These are phyloP conservation scores for Nannizziopsis barbatae DNA, from an alignment of 2,329 filamentous ascomycete species.

Conservation along the genomic window DNA sequence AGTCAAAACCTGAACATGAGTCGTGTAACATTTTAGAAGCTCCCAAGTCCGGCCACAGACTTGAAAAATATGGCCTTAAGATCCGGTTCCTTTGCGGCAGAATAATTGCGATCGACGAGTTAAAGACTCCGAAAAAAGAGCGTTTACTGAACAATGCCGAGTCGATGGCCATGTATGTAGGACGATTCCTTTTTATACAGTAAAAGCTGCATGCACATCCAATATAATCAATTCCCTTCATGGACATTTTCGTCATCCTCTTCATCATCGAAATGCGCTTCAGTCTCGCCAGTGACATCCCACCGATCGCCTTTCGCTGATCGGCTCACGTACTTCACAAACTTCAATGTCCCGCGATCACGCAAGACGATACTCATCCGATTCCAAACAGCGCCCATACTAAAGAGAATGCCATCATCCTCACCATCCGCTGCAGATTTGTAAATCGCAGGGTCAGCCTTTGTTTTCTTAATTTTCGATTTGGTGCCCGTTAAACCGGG, in stretches of 20 bases:
- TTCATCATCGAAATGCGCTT: slow-evolving; percentile 51
- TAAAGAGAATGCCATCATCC: slow-evolving; percentile 63
- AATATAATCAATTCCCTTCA: slow-evolving; percentile 12
- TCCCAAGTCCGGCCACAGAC: no score
- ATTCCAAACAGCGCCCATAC: slow-evolving; percentile 68
- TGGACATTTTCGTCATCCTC: slow-evolving; percentile 33
- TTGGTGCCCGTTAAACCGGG: slow-evolving; percentile 28
- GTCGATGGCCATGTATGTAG: neutral
- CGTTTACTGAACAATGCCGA: no score
- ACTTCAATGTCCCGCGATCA: slow-evolving; percentile 75
- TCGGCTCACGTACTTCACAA: slow-evolving; percentile 89
- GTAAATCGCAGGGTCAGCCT: slow-evolving; percentile 73
- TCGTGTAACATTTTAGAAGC: no score
- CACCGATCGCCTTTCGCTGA: slow-evolving; percentile 78
- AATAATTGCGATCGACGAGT: no score
- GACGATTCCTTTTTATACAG: no score
- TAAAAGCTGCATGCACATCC: neutral
- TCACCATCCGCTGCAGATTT: slow-evolving; percentile 53
- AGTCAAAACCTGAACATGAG: no score
- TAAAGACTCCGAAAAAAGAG: no score
- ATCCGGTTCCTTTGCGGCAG: no score
- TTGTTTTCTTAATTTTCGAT: slow-evolving; percentile 24
- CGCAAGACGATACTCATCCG: slow-evolving; percentile 80
- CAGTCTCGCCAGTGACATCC: slow-evolving; percentile 74
- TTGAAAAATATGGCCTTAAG: no score